Conservation (phyloP, 352 stramenopile species). For the Aphanomyces stellatus region DNA sequence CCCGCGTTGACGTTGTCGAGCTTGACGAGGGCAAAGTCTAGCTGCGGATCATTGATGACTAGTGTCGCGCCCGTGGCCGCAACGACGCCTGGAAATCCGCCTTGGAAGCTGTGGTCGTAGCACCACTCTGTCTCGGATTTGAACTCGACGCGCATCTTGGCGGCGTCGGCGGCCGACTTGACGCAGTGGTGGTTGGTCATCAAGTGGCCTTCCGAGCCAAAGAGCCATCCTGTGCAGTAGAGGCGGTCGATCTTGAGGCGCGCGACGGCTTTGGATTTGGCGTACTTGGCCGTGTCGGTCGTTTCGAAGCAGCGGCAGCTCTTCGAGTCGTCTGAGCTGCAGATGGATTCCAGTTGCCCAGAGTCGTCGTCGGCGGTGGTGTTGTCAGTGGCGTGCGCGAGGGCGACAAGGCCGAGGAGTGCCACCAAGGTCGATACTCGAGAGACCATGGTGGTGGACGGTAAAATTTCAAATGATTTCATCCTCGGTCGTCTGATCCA, state of each 20-base stretch:
- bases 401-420: no score
- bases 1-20: not conserved
- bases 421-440: no score
- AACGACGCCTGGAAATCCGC: not conserved
- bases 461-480: no score
- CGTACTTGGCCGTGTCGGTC: slow-evolving; percentile 20
- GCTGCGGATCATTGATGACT: not conserved
- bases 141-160: slow-evolving; percentile 29
- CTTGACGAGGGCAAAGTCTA: slow-evolving; percentile 8
- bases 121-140: not conserved
- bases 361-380: no score
- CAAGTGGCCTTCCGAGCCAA: slow-evolving; percentile 46
- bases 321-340: slow-evolving; percentile 46
- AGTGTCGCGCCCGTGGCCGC: not conserved
- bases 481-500: no score
- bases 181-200: slow-evolving; percentile 63
- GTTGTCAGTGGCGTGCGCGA: no score
- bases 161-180: slow-evolving; percentile 27
- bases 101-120: not conserved
- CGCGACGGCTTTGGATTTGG: slow-evolving; percentile 26
- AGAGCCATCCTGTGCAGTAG: slow-evolving; percentile 33
- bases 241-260: slow-evolving; percentile 27
- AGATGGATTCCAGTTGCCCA: slow-evolving; percentile 27
- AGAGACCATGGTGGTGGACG: no score
- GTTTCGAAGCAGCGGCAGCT: slow-evolving; percentile 45